These are phyloP conservation scores for Candida caryicola DNA, from an alignment of 805 yeast genomes.

Conservation along the genomic window DNA sequence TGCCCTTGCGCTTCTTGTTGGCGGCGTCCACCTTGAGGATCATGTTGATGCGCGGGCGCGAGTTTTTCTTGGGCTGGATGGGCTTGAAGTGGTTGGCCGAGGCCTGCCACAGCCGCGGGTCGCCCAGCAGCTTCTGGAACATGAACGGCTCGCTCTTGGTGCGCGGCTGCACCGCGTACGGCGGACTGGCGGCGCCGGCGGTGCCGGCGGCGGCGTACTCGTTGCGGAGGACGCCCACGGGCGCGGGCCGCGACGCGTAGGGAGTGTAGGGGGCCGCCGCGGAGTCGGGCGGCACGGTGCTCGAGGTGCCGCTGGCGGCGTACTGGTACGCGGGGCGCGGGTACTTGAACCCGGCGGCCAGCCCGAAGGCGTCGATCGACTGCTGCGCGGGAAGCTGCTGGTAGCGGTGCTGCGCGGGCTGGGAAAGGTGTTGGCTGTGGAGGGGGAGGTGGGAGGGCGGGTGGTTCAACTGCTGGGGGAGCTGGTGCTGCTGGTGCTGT, in stretches of 20 bases:
- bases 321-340: neutral
- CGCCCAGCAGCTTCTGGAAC: neutral
- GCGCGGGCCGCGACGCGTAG: neutral
- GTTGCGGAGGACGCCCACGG: neutral
- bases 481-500: constrained; percentile 5
- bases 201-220: constrained; percentile 3
- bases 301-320: constrained; percentile 1
- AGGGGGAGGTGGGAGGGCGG: neutral
- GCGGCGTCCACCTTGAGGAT: constrained; percentile 16
- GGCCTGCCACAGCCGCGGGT: neutral
- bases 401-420: constrained; percentile 1
- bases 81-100: constrained; percentile 28
- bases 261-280: neutral
- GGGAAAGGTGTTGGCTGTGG: constrained; percentile 2
- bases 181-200: constrained; percentile 1
- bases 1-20: constrained; percentile 4
- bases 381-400: too few species aligned
- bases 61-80: constrained; percentile 33
- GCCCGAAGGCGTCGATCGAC: too few species aligned
- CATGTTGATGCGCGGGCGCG: constrained; percentile 37
- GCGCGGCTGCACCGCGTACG: neutral
- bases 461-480: neutral
- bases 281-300: neutral
- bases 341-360: too few species aligned
- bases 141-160: constrained; percentile 11